Percentiles rank a stretch among this genome's conserved stretches.
These are phyloP conservation scores for Zymoseptoria ardabiliae DNA, from an alignment of 2,329 filamentous ascomycete species.

Conservation along the genomic window DNA sequence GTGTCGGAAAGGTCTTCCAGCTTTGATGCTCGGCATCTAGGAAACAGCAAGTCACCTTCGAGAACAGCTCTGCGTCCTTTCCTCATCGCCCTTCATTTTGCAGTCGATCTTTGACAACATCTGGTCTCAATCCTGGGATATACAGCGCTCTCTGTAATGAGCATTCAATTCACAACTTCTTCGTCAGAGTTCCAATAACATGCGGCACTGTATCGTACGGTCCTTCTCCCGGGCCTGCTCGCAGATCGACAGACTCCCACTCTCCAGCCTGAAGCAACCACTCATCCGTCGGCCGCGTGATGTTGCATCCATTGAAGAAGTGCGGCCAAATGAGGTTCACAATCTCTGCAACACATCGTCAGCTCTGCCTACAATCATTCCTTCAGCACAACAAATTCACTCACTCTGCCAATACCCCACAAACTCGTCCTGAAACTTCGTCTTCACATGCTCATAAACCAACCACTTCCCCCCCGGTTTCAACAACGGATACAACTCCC, in stretches of 20 bases:
- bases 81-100: too few species aligned
- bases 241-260: conserved; percentile 29
- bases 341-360: conserved; percentile 13
- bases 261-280: conserved; percentile 29
- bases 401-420: conserved; percentile 31
- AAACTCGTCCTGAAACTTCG: conserved; percentile 28
- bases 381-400: conserved; percentile 2
- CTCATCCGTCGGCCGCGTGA: conserved; percentile 30
- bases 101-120: too few species aligned
- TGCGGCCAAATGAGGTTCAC: conserved; percentile 31
- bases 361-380: not conserved
- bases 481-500: conserved; percentile 49
- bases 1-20: not conserved
- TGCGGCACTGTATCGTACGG: conserved; percentile 31
- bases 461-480: conserved; percentile 58
- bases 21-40: not conserved
- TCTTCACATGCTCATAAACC: conserved; percentile 54
- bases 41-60: not conserved
- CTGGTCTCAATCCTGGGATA: too few species aligned
- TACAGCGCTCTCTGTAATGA: too few species aligned
- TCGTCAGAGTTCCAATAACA: conserved; percentile 27
- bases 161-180: conserved; percentile 10
- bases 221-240: conserved; percentile 25
- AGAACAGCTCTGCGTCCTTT: not conserved
- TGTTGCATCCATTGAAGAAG: conserved; percentile 31